Evolutionary conservation across 2,329 filamentous ascomycete genomes (phyloP).

Genomic region (Mycosphaerella sp.): DNA sequence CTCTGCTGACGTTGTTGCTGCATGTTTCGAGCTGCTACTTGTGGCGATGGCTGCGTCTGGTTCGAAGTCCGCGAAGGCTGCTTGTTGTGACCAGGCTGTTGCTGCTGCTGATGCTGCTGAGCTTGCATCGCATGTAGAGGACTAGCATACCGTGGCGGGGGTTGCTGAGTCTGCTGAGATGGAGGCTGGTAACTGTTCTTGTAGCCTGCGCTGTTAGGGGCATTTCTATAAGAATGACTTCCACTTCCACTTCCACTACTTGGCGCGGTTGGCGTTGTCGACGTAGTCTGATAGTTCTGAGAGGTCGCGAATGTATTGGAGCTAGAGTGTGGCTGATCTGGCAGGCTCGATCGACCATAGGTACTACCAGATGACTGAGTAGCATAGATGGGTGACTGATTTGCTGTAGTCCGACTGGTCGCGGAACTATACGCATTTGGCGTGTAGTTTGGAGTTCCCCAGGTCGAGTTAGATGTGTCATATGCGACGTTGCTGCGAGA

Average conservation of each 20-base stretch:
- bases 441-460: conserved; percentile 10
- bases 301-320: conserved; percentile 16
- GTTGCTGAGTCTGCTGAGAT: conserved; percentile 19
- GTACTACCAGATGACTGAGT: conserved; percentile 20
- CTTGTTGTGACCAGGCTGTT: conserved; percentile 16
- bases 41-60: conserved; percentile 24
- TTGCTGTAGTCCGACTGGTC: conserved; percentile 21
- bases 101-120: conserved; percentile 19
- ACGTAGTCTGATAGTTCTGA: conserved; percentile 12
- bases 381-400: conserved; percentile 25
- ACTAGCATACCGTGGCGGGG: conserved; percentile 29
- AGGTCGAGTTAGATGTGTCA: conserved; percentile 15
- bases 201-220: conserved; percentile 22
- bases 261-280: neutral
- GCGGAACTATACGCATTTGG: conserved; percentile 15
- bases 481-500: conserved; percentile 17
- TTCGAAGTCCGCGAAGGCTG: conserved; percentile 22
- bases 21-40: conserved; percentile 18
- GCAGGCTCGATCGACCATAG: conserved; percentile 22
- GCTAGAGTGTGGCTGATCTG: conserved; percentile 21
- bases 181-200: conserved; percentile 19
- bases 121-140: conserved; percentile 29
- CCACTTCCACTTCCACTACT: conserved; percentile 14
- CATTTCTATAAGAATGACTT: conserved; percentile 21
- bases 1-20: conserved; percentile 24